A percentile compares a stretch with the other conserved stretches of the same genome.
Conservation (phyloP, 495 filamentous ascomycete species). For the Articulospora tetracladia region DNA sequence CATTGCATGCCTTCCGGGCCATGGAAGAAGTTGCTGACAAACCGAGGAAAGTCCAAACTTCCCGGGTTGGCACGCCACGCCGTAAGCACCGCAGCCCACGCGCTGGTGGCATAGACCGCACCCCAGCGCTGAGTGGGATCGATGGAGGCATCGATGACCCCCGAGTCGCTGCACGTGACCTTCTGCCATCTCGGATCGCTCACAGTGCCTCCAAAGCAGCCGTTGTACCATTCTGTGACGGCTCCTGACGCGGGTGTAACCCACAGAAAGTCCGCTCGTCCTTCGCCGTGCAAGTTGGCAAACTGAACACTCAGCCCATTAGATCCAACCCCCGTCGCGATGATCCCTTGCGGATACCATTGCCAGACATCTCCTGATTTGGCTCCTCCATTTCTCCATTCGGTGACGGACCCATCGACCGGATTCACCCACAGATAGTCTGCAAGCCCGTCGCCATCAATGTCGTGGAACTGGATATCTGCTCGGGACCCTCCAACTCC, state of each 20-base stretch:
- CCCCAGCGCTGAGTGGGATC: not conserved
- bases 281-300: not conserved
- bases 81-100: not conserved
- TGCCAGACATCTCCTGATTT: too few species aligned
- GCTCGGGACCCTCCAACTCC: not conserved
- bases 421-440: not conserved
- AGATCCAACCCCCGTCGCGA: not conserved
- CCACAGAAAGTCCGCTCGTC: not conserved
- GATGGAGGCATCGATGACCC: not conserved
- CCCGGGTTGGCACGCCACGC: not conserved
- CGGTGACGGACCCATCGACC: not conserved
- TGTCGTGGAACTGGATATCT: not conserved
- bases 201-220: not conserved
- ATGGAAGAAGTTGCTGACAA: constrained; percentile 9
- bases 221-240: not conserved
- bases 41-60: not conserved
- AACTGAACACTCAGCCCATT: not conserved
- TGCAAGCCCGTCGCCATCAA: not conserved
- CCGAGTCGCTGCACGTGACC: not conserved
- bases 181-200: not conserved
- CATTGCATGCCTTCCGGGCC: not conserved
- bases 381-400: not conserved
- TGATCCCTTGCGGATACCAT: too few species aligned
- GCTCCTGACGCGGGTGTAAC: not conserved
- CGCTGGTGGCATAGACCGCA: not conserved